Base-by-base conservation (phyloP, 768 basidiomycete species). In the Trametes coccinea region DNA sequence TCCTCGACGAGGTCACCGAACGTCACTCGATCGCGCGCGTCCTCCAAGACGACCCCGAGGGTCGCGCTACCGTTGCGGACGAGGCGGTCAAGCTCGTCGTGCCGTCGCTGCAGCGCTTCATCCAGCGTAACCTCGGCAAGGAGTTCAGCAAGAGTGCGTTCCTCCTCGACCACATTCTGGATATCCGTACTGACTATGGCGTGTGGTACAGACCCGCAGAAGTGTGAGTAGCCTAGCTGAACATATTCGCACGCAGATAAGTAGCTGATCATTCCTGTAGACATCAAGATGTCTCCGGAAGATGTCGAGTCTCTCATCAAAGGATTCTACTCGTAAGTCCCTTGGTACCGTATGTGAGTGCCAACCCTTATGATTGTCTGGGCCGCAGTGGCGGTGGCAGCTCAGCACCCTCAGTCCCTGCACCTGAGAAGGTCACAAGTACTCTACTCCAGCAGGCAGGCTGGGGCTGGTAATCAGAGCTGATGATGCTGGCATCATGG, bases 61-160 rank as follows among this genome's bases (percentile, higher is more conserved):
- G 79, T 40, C 79, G 85, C 64, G 81, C 76, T 66, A 79, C 78
- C 51, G 73, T 93, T 22, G 82, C 78, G 45, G 90, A 92, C 29
- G 92, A 93, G 70, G 86, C 87, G 7, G 83, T 88, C 30, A 89
- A 86, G 76, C 77, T 93, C 7, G 87, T 93, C 10, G 81, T 92
- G 9, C 90, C 92, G 29, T 83, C 82, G 44, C 77, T 94, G 63
- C 83, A 88, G 73, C 76, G 86, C 58, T 93, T 93, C 68, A 82
- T 82, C 62, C 86, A 89, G 73, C 88, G 86, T 71, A 85, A 89
- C 67, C 80, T 80, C 40, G 91, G 90, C 45, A 92, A 89, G 71
- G 90, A 93, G 65, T 91, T 92, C 66, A 92, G 90, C 72, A 91
- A 89, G 77, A 91, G 92, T 92, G 65, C 69, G 83, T 77, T 2